These are phyloP conservation scores for Asclepias syriaca DNA, from an alignment of 257 asterid genomes.

Conservation along the genomic window DNA sequence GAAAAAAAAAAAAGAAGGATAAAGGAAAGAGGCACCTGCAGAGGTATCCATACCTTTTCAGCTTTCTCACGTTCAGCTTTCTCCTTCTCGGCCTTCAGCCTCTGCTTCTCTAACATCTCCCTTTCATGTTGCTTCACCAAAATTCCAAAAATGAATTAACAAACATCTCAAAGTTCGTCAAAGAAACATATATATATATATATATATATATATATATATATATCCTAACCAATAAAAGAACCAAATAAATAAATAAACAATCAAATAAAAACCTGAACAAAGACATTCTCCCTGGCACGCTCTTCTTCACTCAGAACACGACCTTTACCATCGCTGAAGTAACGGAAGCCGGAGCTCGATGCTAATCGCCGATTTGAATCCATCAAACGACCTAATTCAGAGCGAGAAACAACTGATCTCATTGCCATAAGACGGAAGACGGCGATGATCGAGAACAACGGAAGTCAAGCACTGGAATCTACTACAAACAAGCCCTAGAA, in stretches of 20 bases:
- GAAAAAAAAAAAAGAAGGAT: background rate
- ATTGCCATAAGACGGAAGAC: slow-evolving; percentile 23
- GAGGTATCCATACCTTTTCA: slow-evolving; percentile 38
- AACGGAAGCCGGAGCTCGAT: slow-evolving; percentile 37
- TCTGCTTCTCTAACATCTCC: slow-evolving; percentile 69
- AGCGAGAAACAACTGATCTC: slow-evolving; percentile 39
- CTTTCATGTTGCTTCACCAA: slow-evolving; percentile 67
- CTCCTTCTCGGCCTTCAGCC: slow-evolving; percentile 62
- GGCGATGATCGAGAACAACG: background rate
- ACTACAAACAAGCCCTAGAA: background rate
- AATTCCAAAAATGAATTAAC: slow-evolving; percentile 4
- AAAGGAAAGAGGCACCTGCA: background rate
- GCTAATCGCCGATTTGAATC: slow-evolving; percentile 35
- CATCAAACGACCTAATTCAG: slow-evolving; percentile 30
- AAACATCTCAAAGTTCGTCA: background rate
- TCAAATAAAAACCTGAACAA: slow-evolving; percentile 41
- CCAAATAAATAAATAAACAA: too few species aligned
- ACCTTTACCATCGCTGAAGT: slow-evolving; percentile 56
- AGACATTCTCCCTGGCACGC: slow-evolving; percentile 77
- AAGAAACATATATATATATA: background rate
- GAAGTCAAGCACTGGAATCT: background rate
- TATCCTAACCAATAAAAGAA: background rate
- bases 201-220: background rate
- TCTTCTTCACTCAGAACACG: slow-evolving; percentile 81
- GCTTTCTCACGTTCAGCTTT: slow-evolving; percentile 50